A percentile compares a stretch with the other conserved stretches of the same genome.
These are phyloP conservation scores for Candida ovalis DNA, from an alignment of 805 yeast species.

Conservation along the genomic window DNA sequence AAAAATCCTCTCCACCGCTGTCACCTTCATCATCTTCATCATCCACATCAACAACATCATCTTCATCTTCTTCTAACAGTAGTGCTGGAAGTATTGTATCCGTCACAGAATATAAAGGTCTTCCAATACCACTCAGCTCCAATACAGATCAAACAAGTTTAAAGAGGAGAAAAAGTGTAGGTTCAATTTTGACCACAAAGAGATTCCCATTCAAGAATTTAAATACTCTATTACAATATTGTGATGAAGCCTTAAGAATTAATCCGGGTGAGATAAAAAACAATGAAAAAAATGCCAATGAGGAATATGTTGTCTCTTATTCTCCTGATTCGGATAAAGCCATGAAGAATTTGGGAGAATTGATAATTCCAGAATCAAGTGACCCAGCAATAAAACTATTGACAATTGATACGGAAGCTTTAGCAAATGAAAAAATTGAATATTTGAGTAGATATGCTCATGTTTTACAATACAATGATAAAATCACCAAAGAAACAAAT, in stretches of 20 bases:
- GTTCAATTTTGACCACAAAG: constrained; percentile 37
- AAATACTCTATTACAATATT: constrained; percentile 54
- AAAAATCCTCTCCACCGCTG: constrained; percentile 15
- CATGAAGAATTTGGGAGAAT: constrained; percentile 40
- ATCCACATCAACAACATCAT: constrained; percentile 15
- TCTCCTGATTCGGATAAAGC: constrained; percentile 64
- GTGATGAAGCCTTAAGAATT: constrained; percentile 70
- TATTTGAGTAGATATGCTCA: constrained; percentile 68
- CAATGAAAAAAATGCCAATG: constrained; percentile 16
- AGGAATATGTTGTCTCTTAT: constrained; percentile 30
- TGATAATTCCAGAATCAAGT: constrained; percentile 45
- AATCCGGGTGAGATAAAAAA: constrained; percentile 62
- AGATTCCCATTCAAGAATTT: constrained; percentile 63
- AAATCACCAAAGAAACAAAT: constrained; percentile 77
- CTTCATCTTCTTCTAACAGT: constrained; percentile 13
- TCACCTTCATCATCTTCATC: constrained; percentile 28
- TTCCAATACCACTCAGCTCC: constrained; percentile 37
- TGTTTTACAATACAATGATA: constrained; percentile 68
- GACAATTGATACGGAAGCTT: constrained; percentile 60
- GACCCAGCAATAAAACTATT: constrained; percentile 63
- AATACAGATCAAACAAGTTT: constrained; percentile 18
- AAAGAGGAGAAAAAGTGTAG: constrained; percentile 37
- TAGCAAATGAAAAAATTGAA: constrained; percentile 64
- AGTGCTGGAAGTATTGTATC: constrained; percentile 14
- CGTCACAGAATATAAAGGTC: constrained; percentile 53